A percentile compares a stretch with the other conserved stretches of the same genome.
Conservation (phyloP, 352 stramenopile species). For the Globisporangium cederbergense region DNA sequence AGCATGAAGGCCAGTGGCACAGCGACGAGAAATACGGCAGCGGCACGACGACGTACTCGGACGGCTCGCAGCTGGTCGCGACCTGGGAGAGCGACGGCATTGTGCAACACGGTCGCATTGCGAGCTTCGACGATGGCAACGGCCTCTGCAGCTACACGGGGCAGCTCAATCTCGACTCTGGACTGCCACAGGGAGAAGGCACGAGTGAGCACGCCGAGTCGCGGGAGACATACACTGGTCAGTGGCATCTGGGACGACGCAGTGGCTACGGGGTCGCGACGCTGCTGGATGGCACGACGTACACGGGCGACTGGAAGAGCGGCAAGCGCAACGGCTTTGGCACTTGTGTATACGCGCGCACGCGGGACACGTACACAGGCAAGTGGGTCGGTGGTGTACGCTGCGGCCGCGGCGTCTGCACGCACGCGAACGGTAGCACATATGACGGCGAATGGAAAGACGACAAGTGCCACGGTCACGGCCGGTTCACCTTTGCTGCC, state of each 20-base stretch:
- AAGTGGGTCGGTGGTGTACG: slow-evolving; percentile 83
- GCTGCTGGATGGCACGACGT: slow-evolving; percentile 74
- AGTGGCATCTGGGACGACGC: slow-evolving; percentile 43
- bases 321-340: slow-evolving; percentile 85
- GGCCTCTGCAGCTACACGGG: slow-evolving; percentile 47
- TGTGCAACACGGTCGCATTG: slow-evolving; percentile 22
- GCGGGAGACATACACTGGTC: slow-evolving; percentile 49
- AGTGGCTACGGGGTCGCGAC: slow-evolving; percentile 49
- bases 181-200: slow-evolving; percentile 55
- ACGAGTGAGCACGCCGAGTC: slow-evolving; percentile 33
- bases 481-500: slow-evolving; percentile 62
- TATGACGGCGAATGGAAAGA: slow-evolving; percentile 86
- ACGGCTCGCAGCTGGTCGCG: slow-evolving; percentile 42
- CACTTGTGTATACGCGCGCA: slow-evolving; percentile 47
- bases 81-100: slow-evolving; percentile 32
- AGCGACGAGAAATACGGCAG: slow-evolving; percentile 49
- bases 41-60: slow-evolving; percentile 59
- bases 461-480: slow-evolving; percentile 75
- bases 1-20: slow-evolving; percentile 79
- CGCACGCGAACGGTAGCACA: slow-evolving; percentile 53
- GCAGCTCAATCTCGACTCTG: slow-evolving; percentile 25
- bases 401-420: slow-evolving; percentile 56
- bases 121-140: slow-evolving; percentile 53
- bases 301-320: slow-evolving; percentile 81
- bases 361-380: slow-evolving; percentile 66